A percentile compares a stretch with the other conserved stretches of the same genome.
These are phyloP conservation scores for Penicillium sp. DNA, from an alignment of 2,329 filamentous ascomycete genomes.

Conservation along the genomic window DNA sequence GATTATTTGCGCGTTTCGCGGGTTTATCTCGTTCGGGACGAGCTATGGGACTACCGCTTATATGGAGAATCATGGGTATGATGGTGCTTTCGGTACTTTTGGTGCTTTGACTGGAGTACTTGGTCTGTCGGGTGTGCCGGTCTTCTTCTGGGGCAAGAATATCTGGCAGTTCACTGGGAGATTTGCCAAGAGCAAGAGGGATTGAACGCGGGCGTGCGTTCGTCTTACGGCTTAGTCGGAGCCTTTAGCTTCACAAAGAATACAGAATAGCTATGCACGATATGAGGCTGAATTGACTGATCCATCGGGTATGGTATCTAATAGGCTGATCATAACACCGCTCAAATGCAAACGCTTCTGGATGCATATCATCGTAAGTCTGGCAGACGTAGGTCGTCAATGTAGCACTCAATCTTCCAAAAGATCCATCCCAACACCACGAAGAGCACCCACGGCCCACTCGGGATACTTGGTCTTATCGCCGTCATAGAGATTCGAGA, in stretches of 20 bases:
- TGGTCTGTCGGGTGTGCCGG: constrained; percentile 30
- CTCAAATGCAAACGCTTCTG: neutral
- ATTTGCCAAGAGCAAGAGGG: constrained; percentile 8
- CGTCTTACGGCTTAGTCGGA: neutral
- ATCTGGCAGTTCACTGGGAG: constrained; percentile 30
- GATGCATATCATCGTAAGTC: neutral
- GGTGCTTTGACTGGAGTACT: constrained; percentile 34
- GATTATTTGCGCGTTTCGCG: constrained; percentile 50
- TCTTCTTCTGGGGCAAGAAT: constrained; percentile 36
- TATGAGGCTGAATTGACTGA: no score
- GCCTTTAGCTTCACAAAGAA: neutral
- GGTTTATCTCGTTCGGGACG: constrained; percentile 49
- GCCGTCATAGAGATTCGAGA: constrained; percentile 66
- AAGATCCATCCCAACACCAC: constrained; percentile 77
- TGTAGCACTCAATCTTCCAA: constrained; percentile 38
- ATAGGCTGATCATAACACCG: neutral
- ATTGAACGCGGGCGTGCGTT: neutral
- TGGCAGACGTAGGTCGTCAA: neutral
- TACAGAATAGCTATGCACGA: no score
- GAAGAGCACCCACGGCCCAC: constrained; percentile 83
- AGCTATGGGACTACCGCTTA: constrained; percentile 40
- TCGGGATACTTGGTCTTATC: constrained; percentile 68
- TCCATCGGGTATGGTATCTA: no score
- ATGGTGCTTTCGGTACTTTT: constrained; percentile 36
- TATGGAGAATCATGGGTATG: constrained; percentile 30